These are phyloP conservation scores for Wallacemonas collosoma DNA, from an alignment of 208 protist genomes.

Conservation along the genomic window DNA sequence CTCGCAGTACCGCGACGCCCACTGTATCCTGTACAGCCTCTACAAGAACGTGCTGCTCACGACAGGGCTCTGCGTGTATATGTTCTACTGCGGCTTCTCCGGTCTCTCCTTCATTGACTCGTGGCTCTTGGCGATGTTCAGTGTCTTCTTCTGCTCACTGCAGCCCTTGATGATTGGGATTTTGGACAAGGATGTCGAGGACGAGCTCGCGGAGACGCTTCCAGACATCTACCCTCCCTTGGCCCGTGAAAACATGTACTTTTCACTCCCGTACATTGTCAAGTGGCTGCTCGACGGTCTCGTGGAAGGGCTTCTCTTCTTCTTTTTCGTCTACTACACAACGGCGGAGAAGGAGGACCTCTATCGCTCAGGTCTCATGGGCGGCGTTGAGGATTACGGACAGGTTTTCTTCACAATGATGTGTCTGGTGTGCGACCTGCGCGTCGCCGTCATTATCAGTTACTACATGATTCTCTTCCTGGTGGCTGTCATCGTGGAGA, in stretches of 20 bases:
- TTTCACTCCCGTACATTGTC: slow-evolving; percentile 57
- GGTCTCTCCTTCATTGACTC: slow-evolving; percentile 84
- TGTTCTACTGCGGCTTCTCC: slow-evolving; percentile 83
- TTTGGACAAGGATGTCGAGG: slow-evolving; percentile 87
- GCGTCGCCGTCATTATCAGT: slow-evolving; percentile 32
- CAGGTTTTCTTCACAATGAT: slow-evolving; percentile 72
- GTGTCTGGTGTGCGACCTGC: slow-evolving; percentile 63
- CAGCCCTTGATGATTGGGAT: slow-evolving; percentile 81
- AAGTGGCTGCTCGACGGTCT: slow-evolving; percentile 70
- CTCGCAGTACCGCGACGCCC: slow-evolving; percentile 86
- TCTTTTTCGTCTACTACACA: slow-evolving; percentile 56
- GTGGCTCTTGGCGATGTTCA: slow-evolving; percentile 85
- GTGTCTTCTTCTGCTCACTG: slow-evolving; percentile 78
- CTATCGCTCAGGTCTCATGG: slow-evolving; percentile 35
- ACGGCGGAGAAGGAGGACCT: slow-evolving; percentile 49
- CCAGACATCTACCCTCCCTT: slow-evolving; percentile 70
- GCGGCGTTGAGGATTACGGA: slow-evolving; percentile 70
- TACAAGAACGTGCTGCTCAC: slow-evolving; percentile 96
- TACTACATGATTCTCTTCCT: slow-evolving; percentile 65
- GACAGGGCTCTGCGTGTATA: slow-evolving; percentile 78
- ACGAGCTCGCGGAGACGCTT: slow-evolving; percentile 75
- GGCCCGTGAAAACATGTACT: slow-evolving; percentile 72
- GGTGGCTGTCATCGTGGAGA: slow-evolving; percentile 29
- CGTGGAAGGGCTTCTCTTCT: slow-evolving; percentile 56
- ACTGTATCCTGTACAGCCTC: slow-evolving; percentile 93